phyloP scores from a whole-genome alignment of 208 protist species.

The Trypanosoma rangeli region DNA sequence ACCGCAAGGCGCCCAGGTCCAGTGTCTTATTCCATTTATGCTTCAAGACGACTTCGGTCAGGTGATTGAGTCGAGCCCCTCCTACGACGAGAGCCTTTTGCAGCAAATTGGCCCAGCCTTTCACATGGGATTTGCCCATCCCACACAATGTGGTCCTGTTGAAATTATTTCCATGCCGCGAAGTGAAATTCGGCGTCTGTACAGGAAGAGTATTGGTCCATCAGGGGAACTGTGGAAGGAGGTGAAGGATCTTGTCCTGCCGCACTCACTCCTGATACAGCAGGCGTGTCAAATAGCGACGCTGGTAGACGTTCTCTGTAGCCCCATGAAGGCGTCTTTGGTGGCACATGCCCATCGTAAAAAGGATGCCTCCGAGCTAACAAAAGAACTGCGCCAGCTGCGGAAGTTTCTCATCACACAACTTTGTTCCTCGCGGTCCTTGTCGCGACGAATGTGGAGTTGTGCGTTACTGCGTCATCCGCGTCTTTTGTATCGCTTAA shows the following conservation, averaged over 20 bases:
- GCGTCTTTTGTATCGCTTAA: constrained; percentile 29
- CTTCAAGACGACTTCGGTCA: constrained; percentile 29
- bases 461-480: constrained; percentile 34
- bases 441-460: constrained; percentile 24
- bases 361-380: constrained; percentile 1
- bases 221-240: constrained; percentile 3
- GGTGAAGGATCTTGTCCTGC: background rate
- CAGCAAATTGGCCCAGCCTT: constrained; percentile 14
- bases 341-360: background rate
- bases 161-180: constrained; percentile 23
- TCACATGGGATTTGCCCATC: constrained; percentile 13
- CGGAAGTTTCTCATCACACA: constrained; percentile 17
- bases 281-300: constrained; percentile 1
- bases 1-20: background rate
- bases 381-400: constrained; percentile 1
- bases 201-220: background rate
- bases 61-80: constrained; percentile 9
- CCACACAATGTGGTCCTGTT: constrained; percentile 13
- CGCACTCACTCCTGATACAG: constrained; percentile 2
- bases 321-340: background rate
- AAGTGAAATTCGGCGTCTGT: constrained; percentile 21
- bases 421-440: constrained; percentile 22
- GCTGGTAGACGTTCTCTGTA: constrained; percentile 11
- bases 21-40: constrained; percentile 21
- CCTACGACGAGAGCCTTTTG: constrained; percentile 26